Evolutionary conservation across 2,329 filamentous ascomycete genomes (phyloP), one percentile per base, ranked within the genome.

Genomic region (Hyphodiscus sp.): DNA sequence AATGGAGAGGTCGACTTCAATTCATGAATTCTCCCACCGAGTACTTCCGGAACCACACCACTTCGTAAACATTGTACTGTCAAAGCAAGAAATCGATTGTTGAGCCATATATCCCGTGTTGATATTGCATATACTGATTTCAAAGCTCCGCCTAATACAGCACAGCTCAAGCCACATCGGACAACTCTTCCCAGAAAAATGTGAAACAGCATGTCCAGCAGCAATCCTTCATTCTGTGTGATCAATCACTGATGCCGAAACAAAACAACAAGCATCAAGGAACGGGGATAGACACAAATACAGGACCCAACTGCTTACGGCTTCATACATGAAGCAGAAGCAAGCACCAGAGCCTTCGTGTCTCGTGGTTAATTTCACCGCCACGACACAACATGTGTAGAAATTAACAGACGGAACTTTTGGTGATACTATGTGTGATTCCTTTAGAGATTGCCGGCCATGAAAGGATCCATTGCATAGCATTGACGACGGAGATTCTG

Each of bases 161-260:
- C 50, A 50, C 48, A 46, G 56, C 54, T 52, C 42, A 50, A 45
- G 48, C 54, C 45, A 45, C 48, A 47, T 55, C 50, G 47, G 54
- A 41, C 16, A 2, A 52, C 30, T 49, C 44, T 48, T 42, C 49
- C 47, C 45, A 48, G 50, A 50, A 50, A n/a, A 46, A 58, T 59
- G 54, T 61, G 57, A 61, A 63, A 61, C 58, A 52, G 42, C 49
- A 44, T 57, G 7, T 20, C 56, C 50, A 58, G 51, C 51, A 49
- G 47, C 51, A 56, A 56, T 53, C 54, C 45, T 52, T 52, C 45
- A 50, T 29, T 53, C 33, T 52, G 55, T 59, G 26, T 51, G 53
- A 59, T 58, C 56, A 58, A 59, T 59, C 56, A 38, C 33, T 38
- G 33, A 38, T 10, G 33, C 33, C 33, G 33, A 38, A 38, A 38